Evolutionary conservation across 2,329 filamentous ascomycete species (phyloP), one percentile per base, ranked within the genome.

Genomic region (Pseudogymnoascus sp.): DNA sequence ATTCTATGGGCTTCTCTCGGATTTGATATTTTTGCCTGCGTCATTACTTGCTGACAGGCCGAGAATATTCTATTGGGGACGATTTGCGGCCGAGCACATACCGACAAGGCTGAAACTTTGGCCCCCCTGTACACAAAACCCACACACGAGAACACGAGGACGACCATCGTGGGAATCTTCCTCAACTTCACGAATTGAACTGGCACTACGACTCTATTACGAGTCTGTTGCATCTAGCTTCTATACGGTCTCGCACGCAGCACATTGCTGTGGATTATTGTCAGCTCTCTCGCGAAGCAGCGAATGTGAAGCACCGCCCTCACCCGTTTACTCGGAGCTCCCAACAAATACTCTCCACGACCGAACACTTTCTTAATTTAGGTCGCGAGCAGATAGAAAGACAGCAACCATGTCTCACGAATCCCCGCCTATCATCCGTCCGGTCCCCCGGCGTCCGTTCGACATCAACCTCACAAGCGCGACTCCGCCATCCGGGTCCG

Each of bases 371-470:
- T 54, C 25, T 16, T 28, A 12, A 22, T 22, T 3, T 5, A 32
- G 9, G 43, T 2, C 25, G 16, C 43, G n/a, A 54, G n/a, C 25
- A 32, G n/a, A 54, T n/a, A 54, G 28, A 54, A 54, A 54, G n/a
- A 54, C 28, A 77, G 43, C 9, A 4, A 54, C 32, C 25, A 54
- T 54, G 43, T 54, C 43, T 32, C 32, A 54, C 61, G 74, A 77
- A 63, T 74, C 77, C 41, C 82, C 83, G 61, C 78, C 78, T 37
- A 75, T 91, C 65, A 71, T 88, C 65, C 85, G 86, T 57, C 90
- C 90, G 5, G 81, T 86, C 63, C 88, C 89, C 20, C 84, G 87
- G 62, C 84, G 89, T 47, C 81, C 87, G 14, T 92, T 92, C 75
- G 81, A 86, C 30, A 73, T 87, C 63, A 79, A 79, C 62, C 75